Percentiles rank a stretch among this genome's conserved stretches.
These are phyloP conservation scores for Beauveria scarabaeidicola DNA, from an alignment of 2,329 filamentous ascomycete species.

Conservation along the genomic window DNA sequence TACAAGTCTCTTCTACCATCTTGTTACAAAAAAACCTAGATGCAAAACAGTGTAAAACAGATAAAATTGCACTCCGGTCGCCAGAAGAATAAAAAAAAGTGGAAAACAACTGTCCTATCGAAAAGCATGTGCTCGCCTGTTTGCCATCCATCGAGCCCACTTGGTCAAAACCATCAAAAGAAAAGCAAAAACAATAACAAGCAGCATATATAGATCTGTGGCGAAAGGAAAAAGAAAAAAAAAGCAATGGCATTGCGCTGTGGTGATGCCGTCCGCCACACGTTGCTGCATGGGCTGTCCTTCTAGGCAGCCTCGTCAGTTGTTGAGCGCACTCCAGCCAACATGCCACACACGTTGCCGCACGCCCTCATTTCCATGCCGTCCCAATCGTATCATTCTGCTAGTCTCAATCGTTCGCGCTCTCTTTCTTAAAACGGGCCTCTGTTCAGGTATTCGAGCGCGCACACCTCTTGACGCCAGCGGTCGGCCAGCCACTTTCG, in stretches of 20 bases:
- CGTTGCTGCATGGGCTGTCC: not conserved
- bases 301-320: not conserved
- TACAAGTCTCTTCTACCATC: not conserved
- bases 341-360: not conserved
- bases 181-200: not conserved
- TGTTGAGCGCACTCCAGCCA: not conserved
- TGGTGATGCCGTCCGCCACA: not conserved
- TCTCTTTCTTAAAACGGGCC: not conserved
- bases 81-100: conserved; percentile 25
- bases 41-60: conserved; percentile 20
- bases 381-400: not conserved
- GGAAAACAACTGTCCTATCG: conserved; percentile 31
- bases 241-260: not conserved
- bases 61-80: conserved; percentile 43
- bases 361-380: not conserved
- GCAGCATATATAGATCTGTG: conserved; percentile 6
- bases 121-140: conserved; percentile 25
- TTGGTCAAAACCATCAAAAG: conserved; percentile 20
- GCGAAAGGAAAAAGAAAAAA: not conserved
- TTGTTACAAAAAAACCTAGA: conserved; percentile 9
- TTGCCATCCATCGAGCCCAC: conserved; percentile 27
- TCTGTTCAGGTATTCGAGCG: not conserved
- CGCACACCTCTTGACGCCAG: not conserved
- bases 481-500: conserved; percentile 1
- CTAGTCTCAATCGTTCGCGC: not conserved